Percentiles rank a stretch among this genome's conserved stretches.
Conservation (phyloP, 805 yeast genomes). For the Dipodascus geniculatus region DNA sequence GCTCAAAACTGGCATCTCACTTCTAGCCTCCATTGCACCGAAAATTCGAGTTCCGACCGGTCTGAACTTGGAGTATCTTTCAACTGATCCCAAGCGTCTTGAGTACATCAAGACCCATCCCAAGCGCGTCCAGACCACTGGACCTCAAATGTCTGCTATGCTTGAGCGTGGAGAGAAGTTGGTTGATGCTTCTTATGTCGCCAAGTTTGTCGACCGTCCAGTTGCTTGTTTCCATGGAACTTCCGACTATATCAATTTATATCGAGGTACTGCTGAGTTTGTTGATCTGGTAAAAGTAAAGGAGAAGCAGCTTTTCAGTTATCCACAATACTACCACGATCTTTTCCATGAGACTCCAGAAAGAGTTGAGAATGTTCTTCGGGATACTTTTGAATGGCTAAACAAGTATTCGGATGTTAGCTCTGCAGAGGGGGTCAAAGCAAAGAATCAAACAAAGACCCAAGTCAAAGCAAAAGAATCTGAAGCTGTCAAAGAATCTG, state of each 20-base stretch:
- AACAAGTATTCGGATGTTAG: conserved; percentile 5
- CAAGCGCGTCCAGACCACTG: conserved; percentile 19
- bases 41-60: conserved; percentile 14
- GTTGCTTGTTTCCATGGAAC: conserved; percentile 24
- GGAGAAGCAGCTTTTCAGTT: conserved; percentile 15
- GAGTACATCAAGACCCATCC: conserved; percentile 19
- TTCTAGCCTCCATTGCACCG: conserved; percentile 21
- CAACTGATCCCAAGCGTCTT: conserved; percentile 19
- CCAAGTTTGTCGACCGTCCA: conserved; percentile 24
- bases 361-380: conserved; percentile 8
- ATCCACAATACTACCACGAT: conserved; percentile 17
- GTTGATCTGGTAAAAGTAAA: conserved; percentile 11
- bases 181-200: conserved; percentile 18
- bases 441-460: background rate
- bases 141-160: conserved; percentile 24
- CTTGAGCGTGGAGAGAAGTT: conserved; percentile 25
- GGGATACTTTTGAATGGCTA: conserved; percentile 14
- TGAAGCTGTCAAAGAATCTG: conserved; percentile 49
- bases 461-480: conserved; percentile 36
- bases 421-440: background rate
- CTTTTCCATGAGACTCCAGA: conserved; percentile 8
- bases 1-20: conserved; percentile 17
- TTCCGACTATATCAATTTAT: conserved; percentile 13
- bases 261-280: conserved; percentile 15
- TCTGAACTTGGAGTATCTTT: conserved; percentile 17